Evolutionary conservation across 2,329 filamentous ascomycete species (phyloP).

Genomic region (Aureobasidium zeae): DNA sequence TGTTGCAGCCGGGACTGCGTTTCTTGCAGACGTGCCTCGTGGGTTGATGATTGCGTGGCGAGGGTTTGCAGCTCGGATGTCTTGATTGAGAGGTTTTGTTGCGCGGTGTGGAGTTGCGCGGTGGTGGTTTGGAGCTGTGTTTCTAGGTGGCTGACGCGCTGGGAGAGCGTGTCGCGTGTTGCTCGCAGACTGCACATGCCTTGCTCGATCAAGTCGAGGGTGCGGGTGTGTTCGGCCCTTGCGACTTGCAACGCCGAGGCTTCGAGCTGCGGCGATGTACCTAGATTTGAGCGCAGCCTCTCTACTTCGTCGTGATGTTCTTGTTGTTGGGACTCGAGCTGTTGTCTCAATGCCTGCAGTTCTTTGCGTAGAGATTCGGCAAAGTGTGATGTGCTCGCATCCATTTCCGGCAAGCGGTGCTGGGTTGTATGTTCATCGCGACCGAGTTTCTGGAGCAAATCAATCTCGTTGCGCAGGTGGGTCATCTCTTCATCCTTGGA

Average conservation of each 20-base stretch:
- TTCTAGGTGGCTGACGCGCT: constrained; percentile 18
- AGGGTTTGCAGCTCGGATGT: neutral
- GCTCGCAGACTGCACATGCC: constrained; percentile 9
- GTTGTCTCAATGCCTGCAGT: neutral
- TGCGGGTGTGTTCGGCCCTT: constrained; percentile 5
- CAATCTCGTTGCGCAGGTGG: constrained; percentile 21
- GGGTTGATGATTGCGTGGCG: neutral
- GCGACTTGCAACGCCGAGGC: neutral
- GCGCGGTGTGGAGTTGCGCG: constrained; percentile 17
- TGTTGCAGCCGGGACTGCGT: constrained; percentile 18
- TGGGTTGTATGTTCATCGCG: neutral
- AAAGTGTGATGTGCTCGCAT: neutral
- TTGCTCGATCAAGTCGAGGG: constrained; percentile 7
- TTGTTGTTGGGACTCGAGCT: constrained; percentile 3
- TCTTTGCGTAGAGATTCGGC: constrained; percentile 8
- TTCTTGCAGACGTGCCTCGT: neutral
- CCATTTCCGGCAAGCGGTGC: neutral
- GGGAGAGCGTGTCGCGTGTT: constrained; percentile 1
- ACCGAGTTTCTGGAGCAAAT: constrained; percentile 18
- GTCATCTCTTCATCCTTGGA: constrained; percentile 19
- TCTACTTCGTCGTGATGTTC: constrained; percentile 3
- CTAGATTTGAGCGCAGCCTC: neutral
- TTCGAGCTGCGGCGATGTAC: neutral
- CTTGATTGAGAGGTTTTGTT: constrained; percentile 19
- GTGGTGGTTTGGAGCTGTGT: constrained; percentile 17